These are phyloP conservation scores for Sclerotinia borealis DNA, from an alignment of 2,329 filamentous ascomycete species.

Conservation along the genomic window DNA sequence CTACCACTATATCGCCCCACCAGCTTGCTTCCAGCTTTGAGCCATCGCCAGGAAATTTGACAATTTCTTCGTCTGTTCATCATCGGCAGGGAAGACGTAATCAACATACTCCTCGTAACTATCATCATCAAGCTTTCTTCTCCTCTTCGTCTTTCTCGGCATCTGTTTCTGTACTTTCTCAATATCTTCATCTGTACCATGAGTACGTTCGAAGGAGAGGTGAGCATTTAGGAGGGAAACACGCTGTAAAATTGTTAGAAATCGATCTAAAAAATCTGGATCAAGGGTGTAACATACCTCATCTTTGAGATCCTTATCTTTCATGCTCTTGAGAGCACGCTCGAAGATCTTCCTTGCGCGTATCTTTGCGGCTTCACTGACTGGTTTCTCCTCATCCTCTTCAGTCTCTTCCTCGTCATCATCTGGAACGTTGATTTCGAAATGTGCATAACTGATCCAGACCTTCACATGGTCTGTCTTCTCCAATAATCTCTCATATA, in stretches of 20 bases:
- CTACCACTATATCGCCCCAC: slow-evolving; percentile 21
- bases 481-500: slow-evolving; percentile 86
- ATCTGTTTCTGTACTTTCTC: slow-evolving; percentile 86
- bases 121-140: slow-evolving; percentile 85
- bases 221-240: slow-evolving; percentile 86
- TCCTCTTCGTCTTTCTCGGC: slow-evolving; percentile 88
- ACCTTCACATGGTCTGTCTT: slow-evolving; percentile 99
- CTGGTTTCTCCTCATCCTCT: slow-evolving; percentile 51
- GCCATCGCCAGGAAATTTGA: slow-evolving; percentile 80
- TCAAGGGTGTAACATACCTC: slow-evolving; percentile 47
- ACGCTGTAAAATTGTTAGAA: slow-evolving; percentile 45
- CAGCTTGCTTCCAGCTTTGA: slow-evolving; percentile 56
- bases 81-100: slow-evolving; percentile 94
- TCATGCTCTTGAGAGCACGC: slow-evolving; percentile 79
- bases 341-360: slow-evolving; percentile 80
- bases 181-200: slow-evolving; percentile 69
- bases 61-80: slow-evolving; percentile 76
- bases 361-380: slow-evolving; percentile 77
- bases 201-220: slow-evolving; percentile 84
- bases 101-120: slow-evolving; percentile 95
- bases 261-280: background rate
- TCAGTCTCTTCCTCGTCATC: slow-evolving; percentile 53
- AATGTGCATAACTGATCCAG: slow-evolving; percentile 98
- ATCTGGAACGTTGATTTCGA: slow-evolving; percentile 91
- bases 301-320: slow-evolving; percentile 84